Percentiles rank a stretch among this genome's conserved stretches.
phyloP scores from a whole-genome alignment of 2,329 filamentous ascomycete genomes.

The Coccinonectria pachysandricola region DNA sequence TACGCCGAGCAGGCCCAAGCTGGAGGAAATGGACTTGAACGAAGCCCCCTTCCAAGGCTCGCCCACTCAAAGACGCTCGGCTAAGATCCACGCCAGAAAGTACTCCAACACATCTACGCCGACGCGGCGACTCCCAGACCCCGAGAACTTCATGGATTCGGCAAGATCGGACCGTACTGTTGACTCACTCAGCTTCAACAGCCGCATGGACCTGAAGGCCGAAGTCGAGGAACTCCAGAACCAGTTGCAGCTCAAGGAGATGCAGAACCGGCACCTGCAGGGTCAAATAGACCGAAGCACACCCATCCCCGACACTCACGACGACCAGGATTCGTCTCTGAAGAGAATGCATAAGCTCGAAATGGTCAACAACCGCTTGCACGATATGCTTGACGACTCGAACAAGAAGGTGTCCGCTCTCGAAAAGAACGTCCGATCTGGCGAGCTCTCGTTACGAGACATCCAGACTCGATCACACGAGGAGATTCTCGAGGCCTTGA shows the following conservation, averaged over 20 bases:
- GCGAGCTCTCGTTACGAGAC: slow-evolving; percentile 80
- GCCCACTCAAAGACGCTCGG: slow-evolving; percentile 57
- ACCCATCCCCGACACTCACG: slow-evolving; percentile 51
- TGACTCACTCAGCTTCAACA: slow-evolving; percentile 76
- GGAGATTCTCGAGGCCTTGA: slow-evolving; percentile 85
- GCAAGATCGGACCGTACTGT: slow-evolving; percentile 71
- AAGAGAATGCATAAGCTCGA: slow-evolving; percentile 84
- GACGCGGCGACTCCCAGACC: slow-evolving; percentile 57
- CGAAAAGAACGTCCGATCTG: slow-evolving; percentile 77
- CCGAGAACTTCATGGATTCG: slow-evolving; percentile 56
- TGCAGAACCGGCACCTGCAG: slow-evolving; percentile 90
- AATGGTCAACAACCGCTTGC: slow-evolving; percentile 79
- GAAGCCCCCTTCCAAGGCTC: slow-evolving; percentile 66
- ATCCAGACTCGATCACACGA: slow-evolving; percentile 90
- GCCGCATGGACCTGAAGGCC: slow-evolving; percentile 79
- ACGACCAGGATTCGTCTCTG: slow-evolving; percentile 71
- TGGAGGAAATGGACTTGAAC: slow-evolving; percentile 83
- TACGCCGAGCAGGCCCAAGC: slow-evolving; percentile 58
- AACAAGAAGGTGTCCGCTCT: slow-evolving; percentile 82
- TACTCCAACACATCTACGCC: slow-evolving; percentile 72
- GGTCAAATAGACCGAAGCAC: slow-evolving; percentile 68
- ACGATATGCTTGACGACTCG: slow-evolving; percentile 92
- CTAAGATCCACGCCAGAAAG: slow-evolving; percentile 42
- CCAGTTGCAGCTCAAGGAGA: slow-evolving; percentile 84
- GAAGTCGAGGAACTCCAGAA: slow-evolving; percentile 91